Conservation (phyloP, 129 eudicot genomes). For the Tagetes erecta region DNA sequence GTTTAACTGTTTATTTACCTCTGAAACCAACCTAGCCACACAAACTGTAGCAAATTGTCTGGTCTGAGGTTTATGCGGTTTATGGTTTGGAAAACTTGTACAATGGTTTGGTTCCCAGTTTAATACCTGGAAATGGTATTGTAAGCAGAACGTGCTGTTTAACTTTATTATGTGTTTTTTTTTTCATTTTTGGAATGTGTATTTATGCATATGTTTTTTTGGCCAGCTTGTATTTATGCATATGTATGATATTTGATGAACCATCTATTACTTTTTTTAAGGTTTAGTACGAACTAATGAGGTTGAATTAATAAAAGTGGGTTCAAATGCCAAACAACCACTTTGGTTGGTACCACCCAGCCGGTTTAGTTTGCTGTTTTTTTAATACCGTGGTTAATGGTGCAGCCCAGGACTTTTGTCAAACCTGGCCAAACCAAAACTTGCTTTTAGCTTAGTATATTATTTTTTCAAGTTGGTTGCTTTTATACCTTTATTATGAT, state of each 20-base stretch:
- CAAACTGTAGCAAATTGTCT: not conserved
- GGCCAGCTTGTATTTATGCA: not conserved
- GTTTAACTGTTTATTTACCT: not conserved
- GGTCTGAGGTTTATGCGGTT: not conserved
- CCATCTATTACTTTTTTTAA: not conserved
- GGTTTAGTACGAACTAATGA: not conserved
- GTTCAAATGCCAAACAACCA: not conserved
- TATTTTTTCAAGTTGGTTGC: not conserved
- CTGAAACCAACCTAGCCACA: not conserved
- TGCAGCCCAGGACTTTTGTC: not conserved
- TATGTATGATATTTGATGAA: not conserved
- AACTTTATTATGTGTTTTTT: not conserved
- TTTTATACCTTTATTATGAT: not conserved
- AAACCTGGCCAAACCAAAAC: not conserved
- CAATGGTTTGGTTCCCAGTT: not conserved
- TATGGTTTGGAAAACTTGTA: no score
- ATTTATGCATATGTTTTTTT: not conserved
- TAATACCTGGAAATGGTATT: not conserved
- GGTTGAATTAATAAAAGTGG: not conserved
- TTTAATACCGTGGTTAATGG: not conserved
- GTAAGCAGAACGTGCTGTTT: not conserved
- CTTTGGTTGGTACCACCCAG: not conserved
- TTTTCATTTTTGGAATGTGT: not conserved
- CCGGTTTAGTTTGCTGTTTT: not conserved
- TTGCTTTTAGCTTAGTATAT: not conserved